phyloP scores from a whole-genome alignment of 208 protist species.

The Naegleria lovaniensis region DNA sequence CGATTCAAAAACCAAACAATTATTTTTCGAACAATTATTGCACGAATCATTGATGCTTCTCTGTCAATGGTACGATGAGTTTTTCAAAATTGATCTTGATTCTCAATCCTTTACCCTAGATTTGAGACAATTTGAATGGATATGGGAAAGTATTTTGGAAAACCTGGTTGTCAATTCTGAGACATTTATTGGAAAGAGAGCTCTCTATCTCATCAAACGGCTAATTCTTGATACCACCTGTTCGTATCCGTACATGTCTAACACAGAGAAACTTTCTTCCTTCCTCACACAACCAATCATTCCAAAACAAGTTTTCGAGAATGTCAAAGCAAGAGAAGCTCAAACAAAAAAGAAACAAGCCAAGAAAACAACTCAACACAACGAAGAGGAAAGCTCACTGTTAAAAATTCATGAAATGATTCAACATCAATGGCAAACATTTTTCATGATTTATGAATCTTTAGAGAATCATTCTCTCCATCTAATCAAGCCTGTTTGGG shows the following conservation, averaged over 20 bases:
- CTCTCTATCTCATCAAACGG: background rate
- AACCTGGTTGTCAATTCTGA: background rate
- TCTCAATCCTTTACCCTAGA: background rate
- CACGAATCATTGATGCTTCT: background rate
- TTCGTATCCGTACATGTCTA: background rate
- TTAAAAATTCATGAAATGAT: background rate
- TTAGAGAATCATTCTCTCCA: background rate
- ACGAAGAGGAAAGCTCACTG: background rate
- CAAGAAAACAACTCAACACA: background rate
- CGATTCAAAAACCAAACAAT: background rate
- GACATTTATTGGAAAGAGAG: slow-evolving; percentile 7
- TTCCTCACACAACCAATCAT: background rate
- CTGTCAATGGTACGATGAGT: background rate
- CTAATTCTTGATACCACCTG: background rate
- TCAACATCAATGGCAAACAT: slow-evolving; percentile 7
- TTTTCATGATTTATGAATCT: slow-evolving; percentile 15
- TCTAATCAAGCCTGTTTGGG: background rate
- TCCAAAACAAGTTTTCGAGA: background rate
- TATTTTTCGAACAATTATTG: background rate
- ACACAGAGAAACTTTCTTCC: background rate
- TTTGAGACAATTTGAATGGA: background rate
- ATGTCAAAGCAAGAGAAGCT: background rate
- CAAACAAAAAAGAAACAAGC: background rate
- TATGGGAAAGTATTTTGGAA: background rate
- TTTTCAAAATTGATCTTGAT: background rate